Conservation (phyloP, 2,329 filamentous ascomycete genomes). For the Dothidotthia symphoricarpi region DNA sequence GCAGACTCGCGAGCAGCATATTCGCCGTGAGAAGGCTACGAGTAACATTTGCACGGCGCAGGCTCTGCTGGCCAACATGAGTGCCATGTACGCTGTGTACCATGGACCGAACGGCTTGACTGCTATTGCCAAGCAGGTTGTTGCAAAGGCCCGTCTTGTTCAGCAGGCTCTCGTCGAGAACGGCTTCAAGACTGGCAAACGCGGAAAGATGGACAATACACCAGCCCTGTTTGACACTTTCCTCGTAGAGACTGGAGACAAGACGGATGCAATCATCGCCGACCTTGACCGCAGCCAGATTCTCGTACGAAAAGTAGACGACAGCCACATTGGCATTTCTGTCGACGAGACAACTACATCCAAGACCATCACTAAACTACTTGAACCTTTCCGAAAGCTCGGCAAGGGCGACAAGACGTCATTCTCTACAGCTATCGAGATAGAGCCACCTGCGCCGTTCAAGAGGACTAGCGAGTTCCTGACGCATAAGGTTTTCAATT, state of each 20-base stretch:
- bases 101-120: conserved; percentile 83
- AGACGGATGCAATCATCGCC: conserved; percentile 53
- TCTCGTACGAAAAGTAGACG: conserved; percentile 63
- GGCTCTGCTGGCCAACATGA: conserved; percentile 92
- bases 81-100: conserved; percentile 89
- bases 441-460: conserved; percentile 54
- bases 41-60: conserved; percentile 98
- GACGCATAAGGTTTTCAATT: conserved; percentile 92
- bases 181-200: conserved; percentile 63
- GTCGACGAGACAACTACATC: conserved; percentile 70
- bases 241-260: conserved; percentile 55
- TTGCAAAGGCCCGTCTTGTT: conserved; percentile 68
- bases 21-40: conserved; percentile 91
- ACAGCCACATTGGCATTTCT: conserved; percentile 67
- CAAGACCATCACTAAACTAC: conserved; percentile 57
- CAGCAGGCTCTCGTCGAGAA: conserved; percentile 62
- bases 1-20: conserved; percentile 94
- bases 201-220: conserved; percentile 56
- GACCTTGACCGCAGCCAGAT: conserved; percentile 55
- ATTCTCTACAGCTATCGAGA: conserved; percentile 15
- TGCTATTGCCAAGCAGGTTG: conserved; percentile 75
- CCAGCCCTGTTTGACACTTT: conserved; percentile 77
- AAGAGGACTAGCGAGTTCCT: conserved; percentile 73
- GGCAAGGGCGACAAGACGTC: conserved; percentile 23
- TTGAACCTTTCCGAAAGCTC: conserved; percentile 56